Percentiles rank a stretch among this genome's conserved stretches.
These are phyloP conservation scores for Xerocomellus intermedius DNA, from an alignment of 768 basidiomycete species.

Conservation along the genomic window DNA sequence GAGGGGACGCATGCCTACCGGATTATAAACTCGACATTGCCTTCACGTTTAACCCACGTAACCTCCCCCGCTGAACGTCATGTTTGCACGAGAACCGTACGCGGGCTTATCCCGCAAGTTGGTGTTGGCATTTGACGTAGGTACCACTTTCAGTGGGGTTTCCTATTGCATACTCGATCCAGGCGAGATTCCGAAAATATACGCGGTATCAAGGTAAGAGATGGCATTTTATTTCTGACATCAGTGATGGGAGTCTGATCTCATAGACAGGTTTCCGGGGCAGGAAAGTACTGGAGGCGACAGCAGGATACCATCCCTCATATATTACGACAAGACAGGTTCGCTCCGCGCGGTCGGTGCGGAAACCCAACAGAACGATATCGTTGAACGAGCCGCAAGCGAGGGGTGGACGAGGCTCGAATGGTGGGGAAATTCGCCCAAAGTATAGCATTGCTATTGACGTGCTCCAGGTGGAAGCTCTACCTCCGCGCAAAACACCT, in stretches of 20 bases:
- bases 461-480: slow-evolving; percentile 31
- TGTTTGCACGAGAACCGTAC: slow-evolving; percentile 34
- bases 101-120: slow-evolving; percentile 33
- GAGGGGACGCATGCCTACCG: neutral
- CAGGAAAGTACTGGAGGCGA: slow-evolving; percentile 37
- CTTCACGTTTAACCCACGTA: neutral
- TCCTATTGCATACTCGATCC: slow-evolving; percentile 42
- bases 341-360: slow-evolving; percentile 40
- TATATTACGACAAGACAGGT: slow-evolving; percentile 42
- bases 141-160: slow-evolving; percentile 39
- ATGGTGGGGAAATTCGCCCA: slow-evolving; percentile 28
- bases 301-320: slow-evolving; percentile 42
- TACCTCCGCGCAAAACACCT: slow-evolving; percentile 34
- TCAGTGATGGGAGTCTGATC: neutral
- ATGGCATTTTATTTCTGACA: neutral
- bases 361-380: slow-evolving; percentile 36
- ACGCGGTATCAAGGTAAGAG: slow-evolving; percentile 24
- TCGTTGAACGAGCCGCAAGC: slow-evolving; percentile 34
- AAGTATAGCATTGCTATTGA: neutral
- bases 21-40: neutral
- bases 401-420: slow-evolving; percentile 43
- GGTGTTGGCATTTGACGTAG: slow-evolving; percentile 30
- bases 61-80: neutral
- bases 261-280: slow-evolving; percentile 30
- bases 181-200: slow-evolving; percentile 21